Evolutionary conservation across 306 rosid genomes (phyloP).

Genomic region (Fragaria iinumae): DNA sequence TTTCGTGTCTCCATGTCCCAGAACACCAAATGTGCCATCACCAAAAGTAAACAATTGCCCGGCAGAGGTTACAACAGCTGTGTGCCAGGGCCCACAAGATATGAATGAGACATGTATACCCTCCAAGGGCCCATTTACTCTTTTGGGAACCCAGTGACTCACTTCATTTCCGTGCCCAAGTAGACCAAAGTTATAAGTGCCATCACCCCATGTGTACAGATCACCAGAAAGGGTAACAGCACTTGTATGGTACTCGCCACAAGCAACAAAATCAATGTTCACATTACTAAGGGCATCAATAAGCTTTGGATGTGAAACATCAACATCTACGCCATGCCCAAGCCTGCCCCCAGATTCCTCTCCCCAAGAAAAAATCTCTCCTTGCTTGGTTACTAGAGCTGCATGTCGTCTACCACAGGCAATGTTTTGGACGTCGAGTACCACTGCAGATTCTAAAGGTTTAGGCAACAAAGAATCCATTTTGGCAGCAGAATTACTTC

Average conservation of each 20-base stretch:
- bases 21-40: conserved; percentile 96
- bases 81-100: conserved; percentile 99
- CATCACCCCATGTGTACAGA: conserved; percentile 98
- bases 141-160: conserved; percentile 98
- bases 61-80: conserved; percentile 94
- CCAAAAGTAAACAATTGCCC: conserved; percentile 98
- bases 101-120: conserved; percentile 91
- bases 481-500: conserved; percentile 59
- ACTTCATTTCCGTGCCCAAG: conserved; percentile 98
- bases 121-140: conserved; percentile 92
- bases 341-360: conserved; percentile 99
- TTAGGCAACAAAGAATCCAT: conserved; percentile 88
- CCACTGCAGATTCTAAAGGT: conserved; percentile 93
- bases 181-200: conserved; percentile 85
- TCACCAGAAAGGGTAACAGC: conserved; percentile 98
- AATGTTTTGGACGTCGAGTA: conserved; percentile 91
- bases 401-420: conserved; percentile 98
- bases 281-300: conserved; percentile 78
- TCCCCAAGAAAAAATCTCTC: conserved; percentile 97
- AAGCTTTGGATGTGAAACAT: conserved; percentile 87
- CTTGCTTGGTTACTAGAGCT: conserved; percentile 95
- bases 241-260: conserved; percentile 98
- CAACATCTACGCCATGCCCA: conserved; percentile 98
- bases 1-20: conserved; percentile 86
- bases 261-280: conserved; percentile 94